Base-by-base conservation (phyloP, 805 yeast species). In the Yamadazyma philogaea region DNA sequence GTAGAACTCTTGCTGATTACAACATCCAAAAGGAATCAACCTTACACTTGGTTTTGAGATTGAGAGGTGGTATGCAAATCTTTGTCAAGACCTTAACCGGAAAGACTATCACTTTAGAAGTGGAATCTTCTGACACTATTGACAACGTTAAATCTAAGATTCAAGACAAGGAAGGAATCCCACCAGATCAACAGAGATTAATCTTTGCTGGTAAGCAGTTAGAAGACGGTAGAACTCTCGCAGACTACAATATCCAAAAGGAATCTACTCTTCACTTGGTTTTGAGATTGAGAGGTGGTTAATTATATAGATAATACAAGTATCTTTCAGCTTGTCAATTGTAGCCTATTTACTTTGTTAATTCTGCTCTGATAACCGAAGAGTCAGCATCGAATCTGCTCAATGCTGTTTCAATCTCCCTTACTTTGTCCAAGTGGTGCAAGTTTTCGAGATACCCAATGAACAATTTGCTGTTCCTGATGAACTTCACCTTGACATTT, bases 1-100 rank as follows among this genome's bases (percentile, higher is more conserved):
- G 96, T 57, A 87, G 96, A 80, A 90, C 97, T 52, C 76, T 90
- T 53, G 84, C 96, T 54, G 96, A 90, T 77, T 90, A 90, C 91
- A 90, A 90, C 85, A 90, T 90, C 72, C 96, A 89, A 77, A 90
- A 90, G 80, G 97, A 90, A 77, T 88, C 96, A 52, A 90, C 97
- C 50, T 74, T 90, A 43, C 96, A 91, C 74, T 82, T 91, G 77
- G 98, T 91, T 55, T 78, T 91, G 57, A 89, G 97, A 82, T 86
- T 91, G 72, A 87, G 97, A 80, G 98, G 98, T 79, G 96, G 96
- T 78, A 60, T 61, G 63, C 70, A 70, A 56, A 59, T 63, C 31
- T 64, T 63, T 46, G 66, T 61, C 49, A 62, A 60, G 50, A 61
- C 66, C 30, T 54, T 61, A 37, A 62, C 66, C 20, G 66, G 68